Base-by-base conservation (phyloP, 2,329 filamentous ascomycete genomes). In the Myriangium duriaei region DNA sequence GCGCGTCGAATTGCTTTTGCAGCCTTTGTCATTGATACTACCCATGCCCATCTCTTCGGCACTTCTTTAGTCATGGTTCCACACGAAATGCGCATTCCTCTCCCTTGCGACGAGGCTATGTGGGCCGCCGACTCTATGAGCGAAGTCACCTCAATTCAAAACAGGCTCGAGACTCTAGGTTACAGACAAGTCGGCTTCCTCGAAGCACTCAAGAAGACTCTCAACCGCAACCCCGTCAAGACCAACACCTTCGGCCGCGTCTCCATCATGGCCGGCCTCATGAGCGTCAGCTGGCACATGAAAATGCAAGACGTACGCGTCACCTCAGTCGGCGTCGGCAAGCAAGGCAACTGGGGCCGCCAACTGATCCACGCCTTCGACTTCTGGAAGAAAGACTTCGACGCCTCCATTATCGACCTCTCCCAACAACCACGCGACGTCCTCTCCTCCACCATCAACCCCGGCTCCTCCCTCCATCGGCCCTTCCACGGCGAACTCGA, bases 221-320 rank as follows among this genome's bases (percentile, higher is more conserved):
- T 98, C 12, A 88, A 84, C 48, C 78, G 78, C n/a, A 76, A 88
- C 45, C 76, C 75, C 40, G 87, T 96, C 4, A 76, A 79, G 37
- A 96, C 91, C 3, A 95, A 95, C 56, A 80, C 85, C 0, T 98
- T 96, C 54, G 91, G 88, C 1, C 77, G 91, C 28, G 91, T 82
- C 2, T 85, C 94, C 31, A 68, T 98, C 36, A 96, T 96, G 86
- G 81, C 88, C 1, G 91, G 91, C 0, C 64, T 98, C 17, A 67
- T 96, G 15, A 95, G 85, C 48, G 85, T 96, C 18, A 91, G 82
- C 53, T 96, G 86, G 84, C 88, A 96, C 57, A 88, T 96, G 81
- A 91, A 93, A 54, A 87, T 96, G 57, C 75, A 88, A 52, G 91
- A 96, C 56, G 71, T 95, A 11, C 88, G 95, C 61, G 81, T 94